phyloP scores from a whole-genome alignment of 176 grass and related monocot genomes.

The Aegilops sharonensis region DNA sequence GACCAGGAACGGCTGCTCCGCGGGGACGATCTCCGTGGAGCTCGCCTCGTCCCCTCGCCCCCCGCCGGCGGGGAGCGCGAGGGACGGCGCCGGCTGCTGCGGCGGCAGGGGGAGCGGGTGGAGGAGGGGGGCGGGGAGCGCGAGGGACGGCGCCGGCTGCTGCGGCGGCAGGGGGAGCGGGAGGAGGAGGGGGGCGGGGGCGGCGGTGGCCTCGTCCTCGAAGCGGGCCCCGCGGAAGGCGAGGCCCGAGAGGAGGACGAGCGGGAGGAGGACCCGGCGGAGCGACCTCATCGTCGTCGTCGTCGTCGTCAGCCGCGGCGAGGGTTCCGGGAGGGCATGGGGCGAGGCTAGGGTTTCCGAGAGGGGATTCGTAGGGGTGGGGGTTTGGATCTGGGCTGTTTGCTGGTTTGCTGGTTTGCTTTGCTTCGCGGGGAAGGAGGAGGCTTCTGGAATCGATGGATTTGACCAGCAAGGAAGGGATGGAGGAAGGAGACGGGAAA shows the following conservation, averaged over 20 bases:
- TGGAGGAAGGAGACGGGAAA: background rate
- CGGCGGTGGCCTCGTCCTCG: conserved; percentile 12
- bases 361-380: background rate
- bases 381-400: conserved; percentile 15
- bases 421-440: conserved; percentile 40
- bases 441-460: conserved; percentile 30
- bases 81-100: background rate
- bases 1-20: conserved; percentile 8
- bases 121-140: conserved; percentile 6
- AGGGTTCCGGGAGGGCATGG: conserved; percentile 17
- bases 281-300: conserved; percentile 28
- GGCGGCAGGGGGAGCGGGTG: background rate
- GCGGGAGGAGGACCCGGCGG: conserved; percentile 35
- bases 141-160: conserved; percentile 16
- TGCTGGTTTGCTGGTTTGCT: background rate
- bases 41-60: background rate
- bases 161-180: background rate
- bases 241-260: conserved; percentile 43
- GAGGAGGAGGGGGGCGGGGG: background rate
- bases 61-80: conserved; percentile 26
- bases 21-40: conserved; percentile 37
- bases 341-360: conserved; percentile 20
- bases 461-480: background rate
- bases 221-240: conserved; percentile 30
- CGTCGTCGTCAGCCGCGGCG: background rate